Percentiles rank a stretch among this genome's conserved stretches.
These are phyloP conservation scores for Phytopythium chamaehyphon DNA, from an alignment of 352 stramenopile genomes.

Conservation along the genomic window DNA sequence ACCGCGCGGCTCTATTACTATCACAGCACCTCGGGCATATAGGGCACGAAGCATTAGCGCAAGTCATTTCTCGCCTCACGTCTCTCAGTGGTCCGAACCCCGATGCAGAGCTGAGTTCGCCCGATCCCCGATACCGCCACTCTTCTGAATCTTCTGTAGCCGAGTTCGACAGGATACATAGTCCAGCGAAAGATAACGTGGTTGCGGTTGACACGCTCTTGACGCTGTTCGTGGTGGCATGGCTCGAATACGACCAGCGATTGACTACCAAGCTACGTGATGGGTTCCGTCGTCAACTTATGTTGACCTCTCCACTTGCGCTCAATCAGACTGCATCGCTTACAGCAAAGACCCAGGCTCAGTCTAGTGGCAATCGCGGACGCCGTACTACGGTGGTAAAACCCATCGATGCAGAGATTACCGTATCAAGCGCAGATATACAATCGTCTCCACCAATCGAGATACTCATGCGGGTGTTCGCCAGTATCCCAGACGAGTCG, in stretches of 20 bases:
- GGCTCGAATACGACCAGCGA: constrained; percentile 39
- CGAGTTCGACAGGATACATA: not conserved
- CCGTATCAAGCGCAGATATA: not conserved
- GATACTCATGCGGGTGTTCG: constrained; percentile 19
- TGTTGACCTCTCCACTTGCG: constrained; percentile 23
- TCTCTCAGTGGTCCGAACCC: constrained; percentile 9
- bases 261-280: constrained; percentile 42
- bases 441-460: constrained; percentile 22
- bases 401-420: too few relatives aligned
- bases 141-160: constrained; percentile 9
- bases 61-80: constrained; percentile 4
- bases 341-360: not conserved
- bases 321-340: not conserved
- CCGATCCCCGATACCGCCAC: not conserved
- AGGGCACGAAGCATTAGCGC: constrained; percentile 11
- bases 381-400: not conserved
- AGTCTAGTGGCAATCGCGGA: not conserved
- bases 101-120: constrained; percentile 5
- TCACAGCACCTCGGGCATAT: constrained; percentile 35
- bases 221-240: constrained; percentile 36
- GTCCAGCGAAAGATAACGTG: not conserved
- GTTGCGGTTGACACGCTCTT: constrained; percentile 46
- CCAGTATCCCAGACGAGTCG: constrained; percentile 25
- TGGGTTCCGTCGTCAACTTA: constrained; percentile 36
- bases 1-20: constrained; percentile 29